A percentile compares a stretch with the other conserved stretches of the same genome.
These are phyloP conservation scores for Pseudogymnoascus sp. DNA, from an alignment of 2,329 filamentous ascomycete genomes.

Conservation along the genomic window DNA sequence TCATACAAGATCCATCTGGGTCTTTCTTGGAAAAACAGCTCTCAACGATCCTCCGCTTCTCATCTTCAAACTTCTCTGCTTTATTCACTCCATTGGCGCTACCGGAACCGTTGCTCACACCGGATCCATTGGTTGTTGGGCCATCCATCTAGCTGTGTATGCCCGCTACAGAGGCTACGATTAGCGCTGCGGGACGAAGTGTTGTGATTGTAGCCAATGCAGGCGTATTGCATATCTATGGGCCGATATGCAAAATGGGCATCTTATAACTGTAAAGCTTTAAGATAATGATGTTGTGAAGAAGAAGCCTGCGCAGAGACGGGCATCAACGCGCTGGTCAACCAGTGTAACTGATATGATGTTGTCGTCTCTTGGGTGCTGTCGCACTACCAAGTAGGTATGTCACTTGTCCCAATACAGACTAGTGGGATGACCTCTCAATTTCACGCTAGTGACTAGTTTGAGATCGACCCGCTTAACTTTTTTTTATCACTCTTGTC, in stretches of 20 bases:
- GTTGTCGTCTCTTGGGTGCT: slow-evolving; percentile 1
- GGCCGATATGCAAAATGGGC: background rate
- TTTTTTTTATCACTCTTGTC: slow-evolving; percentile 7
- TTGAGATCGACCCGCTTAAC: slow-evolving; percentile 4
- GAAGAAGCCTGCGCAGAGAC: background rate
- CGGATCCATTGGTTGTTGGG: slow-evolving; percentile 27
- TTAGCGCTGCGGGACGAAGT: background rate
- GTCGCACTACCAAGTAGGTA: slow-evolving; percentile 9
- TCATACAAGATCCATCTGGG: slow-evolving; percentile 73
- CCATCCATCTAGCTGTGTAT: slow-evolving; percentile 29
- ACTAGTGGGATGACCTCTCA: background rate
- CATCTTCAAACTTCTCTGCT: slow-evolving; percentile 86
- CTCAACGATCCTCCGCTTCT: slow-evolving; percentile 88
- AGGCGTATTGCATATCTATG: slow-evolving; percentile 8
- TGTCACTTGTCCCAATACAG: background rate
- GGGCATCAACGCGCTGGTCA: slow-evolving; percentile 1
- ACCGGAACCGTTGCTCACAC: slow-evolving; percentile 24
- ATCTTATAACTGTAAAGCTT: slow-evolving; percentile 4
- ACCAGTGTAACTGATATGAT: slow-evolving; percentile 8
- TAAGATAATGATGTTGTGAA: background rate
- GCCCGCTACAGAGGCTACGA: background rate
- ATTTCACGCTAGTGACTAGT: background rate
- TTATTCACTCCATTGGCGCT: slow-evolving; percentile 16
- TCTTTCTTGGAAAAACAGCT: slow-evolving; percentile 92
- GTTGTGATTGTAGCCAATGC: background rate